phyloP scores from a whole-genome alignment of 2,329 filamentous ascomycete species.

The Diaporthe sp. region DNA sequence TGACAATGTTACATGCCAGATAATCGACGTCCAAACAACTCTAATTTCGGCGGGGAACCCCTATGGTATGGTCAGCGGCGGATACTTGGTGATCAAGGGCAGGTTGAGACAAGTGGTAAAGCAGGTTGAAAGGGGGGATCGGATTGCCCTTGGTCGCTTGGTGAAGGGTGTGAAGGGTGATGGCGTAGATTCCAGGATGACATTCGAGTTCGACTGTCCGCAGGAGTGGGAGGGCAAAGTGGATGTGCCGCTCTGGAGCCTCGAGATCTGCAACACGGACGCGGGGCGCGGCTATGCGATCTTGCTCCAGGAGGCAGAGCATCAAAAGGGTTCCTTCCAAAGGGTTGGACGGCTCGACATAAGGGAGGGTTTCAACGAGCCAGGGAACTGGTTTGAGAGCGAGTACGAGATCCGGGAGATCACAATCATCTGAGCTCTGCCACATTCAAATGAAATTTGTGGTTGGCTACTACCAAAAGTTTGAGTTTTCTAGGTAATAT shows the following conservation, averaged over 20 bases:
- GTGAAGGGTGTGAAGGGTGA: background rate
- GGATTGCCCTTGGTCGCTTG: background rate
- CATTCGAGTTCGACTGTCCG: background rate
- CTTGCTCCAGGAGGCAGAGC: background rate
- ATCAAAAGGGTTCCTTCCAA: background rate
- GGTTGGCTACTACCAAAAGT: too few species aligned
- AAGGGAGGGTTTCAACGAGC: background rate
- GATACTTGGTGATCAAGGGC: background rate
- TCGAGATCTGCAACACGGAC: constrained; percentile 1
- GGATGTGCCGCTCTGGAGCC: background rate
- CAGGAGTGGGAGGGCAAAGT: background rate
- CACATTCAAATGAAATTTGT: background rate
- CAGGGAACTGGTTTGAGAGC: background rate
- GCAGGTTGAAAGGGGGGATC: background rate
- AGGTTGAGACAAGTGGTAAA: background rate
- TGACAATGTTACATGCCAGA: background rate
- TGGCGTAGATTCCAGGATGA: background rate
- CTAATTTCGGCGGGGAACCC: background rate
- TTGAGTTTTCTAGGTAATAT: too few species aligned
- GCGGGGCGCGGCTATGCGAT: background rate
- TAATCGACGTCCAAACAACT: background rate
- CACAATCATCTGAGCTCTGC: background rate
- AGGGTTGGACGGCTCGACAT: background rate
- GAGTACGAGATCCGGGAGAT: background rate
- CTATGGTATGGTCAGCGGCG: background rate